A percentile compares a stretch with the other conserved stretches of the same genome.
Evolutionary conservation across 2,329 filamentous ascomycete genomes (phyloP).

Genomic region (Diaporthe helianthi): DNA sequence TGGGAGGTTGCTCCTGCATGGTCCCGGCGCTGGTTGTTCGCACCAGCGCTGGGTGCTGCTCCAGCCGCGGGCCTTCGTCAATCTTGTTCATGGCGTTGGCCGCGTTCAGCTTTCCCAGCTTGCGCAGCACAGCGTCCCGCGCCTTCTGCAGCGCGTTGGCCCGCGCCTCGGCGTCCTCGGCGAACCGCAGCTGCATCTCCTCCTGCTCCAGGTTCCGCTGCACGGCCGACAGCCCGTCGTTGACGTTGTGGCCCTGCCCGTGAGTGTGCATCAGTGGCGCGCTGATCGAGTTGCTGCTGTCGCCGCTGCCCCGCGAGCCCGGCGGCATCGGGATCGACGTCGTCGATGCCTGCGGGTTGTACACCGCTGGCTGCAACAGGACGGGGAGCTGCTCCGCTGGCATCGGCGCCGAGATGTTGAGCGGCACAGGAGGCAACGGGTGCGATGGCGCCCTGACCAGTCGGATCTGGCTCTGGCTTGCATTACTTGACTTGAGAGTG

Average conservation of each 20-base stretch:
- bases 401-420: constrained; percentile 58
- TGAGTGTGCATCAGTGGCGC: constrained; percentile 7
- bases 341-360: constrained; percentile 51
- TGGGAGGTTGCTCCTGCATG: constrained; percentile 2
- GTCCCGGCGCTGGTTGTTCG: constrained; percentile 2
- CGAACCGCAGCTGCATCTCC: constrained; percentile 60
- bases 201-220: constrained; percentile 66
- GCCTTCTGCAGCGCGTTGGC: constrained; percentile 63
- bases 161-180: constrained; percentile 63
- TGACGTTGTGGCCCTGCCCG: constrained; percentile 38
- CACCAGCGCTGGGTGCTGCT: constrained; percentile 41
- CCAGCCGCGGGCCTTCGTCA: constrained; percentile 29
- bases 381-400: constrained; percentile 56
- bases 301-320: constrained; percentile 25
- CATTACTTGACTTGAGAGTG: constrained; percentile 16
- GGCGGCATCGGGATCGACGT: constrained; percentile 33
- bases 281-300: constrained; percentile 16
- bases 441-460: constrained; percentile 28
- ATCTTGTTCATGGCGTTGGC: constrained; percentile 22
- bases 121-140: constrained; percentile 65
- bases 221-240: constrained; percentile 61
- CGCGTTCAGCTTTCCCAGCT: constrained; percentile 54
- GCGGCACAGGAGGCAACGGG: constrained; percentile 33
- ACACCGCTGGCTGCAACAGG: constrained; percentile 63
- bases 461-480: constrained; percentile 28